A percentile compares a stretch with the other conserved stretches of the same genome.
phyloP scores from a whole-genome alignment of 345 rosid genomes.

The Toxicodendron radicans region DNA sequence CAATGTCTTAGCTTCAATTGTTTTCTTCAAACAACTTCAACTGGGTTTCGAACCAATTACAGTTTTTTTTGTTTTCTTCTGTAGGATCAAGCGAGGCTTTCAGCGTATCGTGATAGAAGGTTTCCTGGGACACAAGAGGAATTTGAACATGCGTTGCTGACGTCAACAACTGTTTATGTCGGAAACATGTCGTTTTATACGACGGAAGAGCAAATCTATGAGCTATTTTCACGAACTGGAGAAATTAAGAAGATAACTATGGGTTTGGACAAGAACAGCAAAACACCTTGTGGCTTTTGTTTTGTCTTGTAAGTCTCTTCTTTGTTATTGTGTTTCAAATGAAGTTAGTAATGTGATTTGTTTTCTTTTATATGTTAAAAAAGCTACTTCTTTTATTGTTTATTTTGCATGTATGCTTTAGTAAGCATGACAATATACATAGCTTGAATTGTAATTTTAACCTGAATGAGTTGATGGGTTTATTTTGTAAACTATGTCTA shows the following conservation, averaged over 20 bases:
- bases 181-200: conserved; percentile 98
- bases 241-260: conserved; percentile 94
- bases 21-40: neutral
- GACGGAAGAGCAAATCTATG: conserved; percentile 96
- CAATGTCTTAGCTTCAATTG: neutral
- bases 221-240: conserved; percentile 93
- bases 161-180: conserved; percentile 74
- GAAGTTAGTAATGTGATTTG: neutral
- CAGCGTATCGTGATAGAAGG: conserved; percentile 82
- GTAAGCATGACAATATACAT: neutral
- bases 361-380: neutral
- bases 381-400: neutral
- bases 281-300: conserved; percentile 98
- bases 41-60: no score
- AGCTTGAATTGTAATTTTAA: neutral
- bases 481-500: neutral
- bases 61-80: neutral
- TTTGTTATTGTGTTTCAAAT: neutral
- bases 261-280: conserved; percentile 95
- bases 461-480: no score
- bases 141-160: conserved; percentile 68
- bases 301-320: conserved; percentile 64
- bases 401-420: neutral
- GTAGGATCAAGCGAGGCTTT: conserved; percentile 78
- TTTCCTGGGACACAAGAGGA: conserved; percentile 87